Evolutionary conservation across 2,329 filamentous ascomycete species (phyloP), one percentile per base, ranked within the genome.

Genomic region (Aspergillus carbonarius): DNA sequence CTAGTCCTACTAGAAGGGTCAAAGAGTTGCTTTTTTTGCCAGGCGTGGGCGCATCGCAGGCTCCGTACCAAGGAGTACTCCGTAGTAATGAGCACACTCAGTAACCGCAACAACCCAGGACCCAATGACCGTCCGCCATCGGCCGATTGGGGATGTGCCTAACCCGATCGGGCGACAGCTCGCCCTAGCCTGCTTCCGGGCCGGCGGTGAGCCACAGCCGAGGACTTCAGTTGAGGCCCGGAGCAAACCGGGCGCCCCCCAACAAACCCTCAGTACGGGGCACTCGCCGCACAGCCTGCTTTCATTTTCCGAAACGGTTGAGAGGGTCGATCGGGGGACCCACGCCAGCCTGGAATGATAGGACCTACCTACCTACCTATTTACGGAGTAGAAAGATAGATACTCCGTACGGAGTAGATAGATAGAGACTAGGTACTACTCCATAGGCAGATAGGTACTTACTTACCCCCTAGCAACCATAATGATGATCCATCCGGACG

Each of bases 181-280:
- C 5, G n/a, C 44, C 27, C 60, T 62, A 62, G 42, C 39, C 51
- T 25, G 30, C 10, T 61, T 59, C 35, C 13, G 53, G 47, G 7
- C 37, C 23, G 55, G 57, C 57, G 57, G 54, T 57, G 57, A 40
- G 10, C 54, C 46, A 39, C 50, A 46, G 37, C 60, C 62, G 58
- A 61, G 59, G 57, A 47, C 57, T 52, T 52, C 47, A 61, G 62
- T 67, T 66, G 66, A 59, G 60, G 54, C 46, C 39, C 66, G 65
- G 66, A 62, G 60, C 20, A 66, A 62, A 59, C 57, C 64, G 64
- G 65, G 60, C 44, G 27, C 34, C 42, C 39, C 62, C 61, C 63
- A 64, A 66, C 62, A 59, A 47, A 55, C 27, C 17, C 32, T 23
- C 49, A 30, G 15, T 30, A 32, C 30, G 30, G 30, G 30, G 30